Evolutionary conservation across 2,329 filamentous ascomycete genomes (phyloP).

Genomic region (Epichloe sibirici): DNA sequence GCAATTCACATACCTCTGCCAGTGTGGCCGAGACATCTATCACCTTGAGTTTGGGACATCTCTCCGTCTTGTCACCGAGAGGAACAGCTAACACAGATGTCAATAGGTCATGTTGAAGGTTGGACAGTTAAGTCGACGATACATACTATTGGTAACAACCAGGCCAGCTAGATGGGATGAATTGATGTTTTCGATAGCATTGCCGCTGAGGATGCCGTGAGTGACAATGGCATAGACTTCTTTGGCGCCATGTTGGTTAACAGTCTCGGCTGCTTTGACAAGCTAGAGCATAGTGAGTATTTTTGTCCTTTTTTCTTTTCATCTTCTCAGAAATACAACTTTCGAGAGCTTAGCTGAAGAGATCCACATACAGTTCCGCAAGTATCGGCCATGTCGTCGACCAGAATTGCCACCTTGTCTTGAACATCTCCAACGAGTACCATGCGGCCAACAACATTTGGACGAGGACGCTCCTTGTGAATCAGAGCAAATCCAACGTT

Average conservation of each 20-base stretch:
- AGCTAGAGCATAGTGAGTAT: conserved; percentile 20
- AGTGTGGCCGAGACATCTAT: conserved; percentile 85
- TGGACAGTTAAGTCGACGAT: neutral
- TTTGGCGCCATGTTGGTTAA: conserved; percentile 75
- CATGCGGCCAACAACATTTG: conserved; percentile 84
- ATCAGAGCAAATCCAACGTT: conserved; percentile 89
- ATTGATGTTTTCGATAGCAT: conserved; percentile 79
- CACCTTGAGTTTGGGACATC: conserved; percentile 70
- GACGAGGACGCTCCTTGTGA: conserved; percentile 83
- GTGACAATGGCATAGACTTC: conserved; percentile 93
- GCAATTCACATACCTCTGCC: conserved; percentile 36
- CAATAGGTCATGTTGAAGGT: conserved; percentile 9
- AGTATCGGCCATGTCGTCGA: conserved; percentile 97
- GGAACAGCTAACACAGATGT: conserved; percentile 22
- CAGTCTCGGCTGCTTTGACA: conserved; percentile 75
- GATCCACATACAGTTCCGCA: conserved; percentile 53
- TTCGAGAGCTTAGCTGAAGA: neutral
- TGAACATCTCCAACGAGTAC: conserved; percentile 86
- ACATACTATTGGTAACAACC: conserved; percentile 75
- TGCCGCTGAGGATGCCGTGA: conserved; percentile 81
- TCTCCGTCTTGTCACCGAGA: conserved; percentile 64
- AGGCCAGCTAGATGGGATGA: conserved; percentile 62
- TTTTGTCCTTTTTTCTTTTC: neutral
- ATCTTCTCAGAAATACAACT: neutral
- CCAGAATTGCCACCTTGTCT: conserved; percentile 85